Evolutionary conservation across 169 alveolate genomes (phyloP), one percentile per base, ranked within the genome.

Genomic region (Theileria orientalis): DNA sequence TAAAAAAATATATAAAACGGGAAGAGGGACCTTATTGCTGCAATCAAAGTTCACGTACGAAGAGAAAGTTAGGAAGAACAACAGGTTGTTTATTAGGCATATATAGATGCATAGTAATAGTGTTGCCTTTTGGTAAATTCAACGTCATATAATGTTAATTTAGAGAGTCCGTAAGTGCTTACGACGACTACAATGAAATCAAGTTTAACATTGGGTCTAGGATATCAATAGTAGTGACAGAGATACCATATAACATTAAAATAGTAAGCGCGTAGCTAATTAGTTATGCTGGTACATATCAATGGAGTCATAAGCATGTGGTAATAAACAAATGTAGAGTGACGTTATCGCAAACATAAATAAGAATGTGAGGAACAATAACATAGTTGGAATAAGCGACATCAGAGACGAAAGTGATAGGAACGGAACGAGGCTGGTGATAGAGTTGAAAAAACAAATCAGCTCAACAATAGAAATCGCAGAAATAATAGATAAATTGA

Each of bases 11-110:
- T 92, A 92, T 78, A 78, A 44, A n/a, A 83, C 84, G 1, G 94
- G 94, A 6, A 87, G 75, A 52, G 95, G 95, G 11, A 84, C 85
- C 35, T 49, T 90, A 35, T 67, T 60, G 71, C 70, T 92, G 51
- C 77, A 72, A 73, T 83, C 89, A 0, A 73, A 54, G 52, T 82
- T 51, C 27, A 5, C 42, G 32, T 82, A 33, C 21, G 89, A 82
- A 33, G 89, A 82, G 37, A 60, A 76, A 11, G 37, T 61, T 25
- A 72, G 47, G 42, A 14, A 6, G 2, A 37, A 37, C 44, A 37
- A 37, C 44, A 37, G 9, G 44, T 37, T 42, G 66, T 21, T 72
- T 19, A 23, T 63, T 19, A 73, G 61, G n/a, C n/a, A n/a, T n/a
- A n/a, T n/a, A n/a, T n/a, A n/a, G n/a, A n/a, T n/a, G n/a, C n/a